A percentile compares a stretch with the other conserved stretches of the same genome.
phyloP scores from a whole-genome alignment of 805 yeast genomes.

The Candida peoriensis region DNA sequence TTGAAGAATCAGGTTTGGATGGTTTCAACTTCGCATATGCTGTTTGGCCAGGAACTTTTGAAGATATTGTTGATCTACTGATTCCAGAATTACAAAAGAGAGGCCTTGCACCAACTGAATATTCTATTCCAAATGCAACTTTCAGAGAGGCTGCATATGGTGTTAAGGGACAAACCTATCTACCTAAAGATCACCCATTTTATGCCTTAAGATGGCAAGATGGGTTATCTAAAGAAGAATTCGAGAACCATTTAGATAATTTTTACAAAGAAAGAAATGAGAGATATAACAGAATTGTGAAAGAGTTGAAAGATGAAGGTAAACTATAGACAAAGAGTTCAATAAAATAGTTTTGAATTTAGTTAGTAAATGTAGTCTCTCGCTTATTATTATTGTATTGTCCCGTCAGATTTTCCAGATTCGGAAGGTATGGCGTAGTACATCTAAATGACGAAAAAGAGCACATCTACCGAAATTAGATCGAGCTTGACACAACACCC shows the following conservation, averaged over 20 bases:
- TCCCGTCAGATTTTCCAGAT: no score
- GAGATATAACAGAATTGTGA: background rate
- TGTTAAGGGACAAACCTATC: constrained; percentile 7
- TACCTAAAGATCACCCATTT: constrained; percentile 7
- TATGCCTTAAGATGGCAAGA: constrained; percentile 14
- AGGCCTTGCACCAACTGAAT: constrained; percentile 12
- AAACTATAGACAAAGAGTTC: background rate
- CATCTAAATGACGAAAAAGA: no score
- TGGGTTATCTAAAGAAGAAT: constrained; percentile 2
- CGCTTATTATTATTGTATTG: no score
- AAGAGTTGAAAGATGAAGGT: constrained; percentile 1
- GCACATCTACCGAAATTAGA: no score
- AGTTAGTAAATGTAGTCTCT: no score
- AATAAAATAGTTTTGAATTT: no score
- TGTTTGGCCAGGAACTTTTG: constrained; percentile 34
- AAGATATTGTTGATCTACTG: constrained; percentile 33
- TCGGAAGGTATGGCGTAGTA: no score
- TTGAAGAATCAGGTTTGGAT: constrained; percentile 28
- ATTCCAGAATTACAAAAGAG: constrained; percentile 28
- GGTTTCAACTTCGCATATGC: constrained; percentile 32
- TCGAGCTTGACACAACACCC: no score
- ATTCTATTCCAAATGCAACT: constrained; percentile 26
- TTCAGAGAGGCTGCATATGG: constrained; percentile 11
- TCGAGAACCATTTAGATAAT: constrained; percentile 2
- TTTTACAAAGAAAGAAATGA: constrained; percentile 1